Evolutionary conservation across 768 basidiomycete species (phyloP), one percentile per base, ranked within the genome.

Genomic region (Mycena rebaudengoi): DNA sequence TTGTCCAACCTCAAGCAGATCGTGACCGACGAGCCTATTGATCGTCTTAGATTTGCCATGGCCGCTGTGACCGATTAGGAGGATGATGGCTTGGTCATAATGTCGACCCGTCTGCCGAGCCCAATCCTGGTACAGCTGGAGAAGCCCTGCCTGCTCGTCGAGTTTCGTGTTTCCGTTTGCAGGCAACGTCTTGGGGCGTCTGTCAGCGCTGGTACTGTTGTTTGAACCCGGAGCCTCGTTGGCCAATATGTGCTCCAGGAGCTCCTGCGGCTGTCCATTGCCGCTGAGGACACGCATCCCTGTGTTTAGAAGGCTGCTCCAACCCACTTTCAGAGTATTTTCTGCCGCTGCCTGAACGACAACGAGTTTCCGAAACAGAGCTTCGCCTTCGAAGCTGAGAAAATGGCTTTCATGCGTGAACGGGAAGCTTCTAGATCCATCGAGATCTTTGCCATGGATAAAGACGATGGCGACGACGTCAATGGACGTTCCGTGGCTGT

Each of bases 1-100:
- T 43, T 29, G 40, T 29, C 53, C 53, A 44, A 55, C 41, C 53
- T 55, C n/a, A 8, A 55, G 53, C 28, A 55, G 16, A 23, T 44
- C 25, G 11, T 55, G 41, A 20, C 53, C 53, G 40, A 55, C 32
- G 6, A 55, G 53, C 48, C 48, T 37, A 49, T 59, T 59, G 28
- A 59, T 49, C 11, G 57, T 59, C 45, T 59, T 59, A 4, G 57
- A 59, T 59, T 59, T 59, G 28, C 57, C 57, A 23, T 59, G 57
- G 12, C 57, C 57, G 37, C 57, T 51, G 49, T 35, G 30, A 51
- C 49, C 49, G 32, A 51, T 33, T 5, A 51, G 49, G 11, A 51
- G 32, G 23, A 51, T 51, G 14, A 37, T 28, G 14, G 49, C 49
- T 51, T 51, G 20, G 10, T 51, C 49, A 20, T 20, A 14, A 51